Conservation (phyloP, 306 rosid species). For the Carpinus fangiana region DNA sequence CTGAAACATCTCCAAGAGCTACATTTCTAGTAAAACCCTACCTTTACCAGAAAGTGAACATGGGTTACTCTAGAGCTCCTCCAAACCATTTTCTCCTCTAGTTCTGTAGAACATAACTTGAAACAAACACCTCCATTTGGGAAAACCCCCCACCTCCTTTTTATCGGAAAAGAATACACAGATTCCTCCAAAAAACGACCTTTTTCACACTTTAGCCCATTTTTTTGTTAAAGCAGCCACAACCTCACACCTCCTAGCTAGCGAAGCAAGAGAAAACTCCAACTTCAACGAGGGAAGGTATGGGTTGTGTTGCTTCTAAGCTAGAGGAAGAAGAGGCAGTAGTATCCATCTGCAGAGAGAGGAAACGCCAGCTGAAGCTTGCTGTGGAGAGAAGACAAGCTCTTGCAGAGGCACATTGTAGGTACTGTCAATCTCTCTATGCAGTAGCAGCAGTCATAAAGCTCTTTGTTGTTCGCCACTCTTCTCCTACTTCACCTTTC, state of each 20-base stretch:
- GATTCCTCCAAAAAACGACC: constrained; percentile 39
- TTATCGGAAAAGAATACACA: constrained; percentile 45
- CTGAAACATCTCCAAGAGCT: constrained; percentile 20
- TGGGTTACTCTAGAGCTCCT: constrained; percentile 33
- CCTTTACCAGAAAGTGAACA: constrained; percentile 27
- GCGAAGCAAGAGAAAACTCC: constrained; percentile 18
- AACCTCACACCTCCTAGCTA: constrained; percentile 3
- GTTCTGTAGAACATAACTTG: constrained; percentile 38
- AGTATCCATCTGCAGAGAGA: constrained; percentile 79
- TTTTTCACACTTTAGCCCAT: constrained; percentile 37
- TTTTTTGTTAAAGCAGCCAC: constrained; percentile 26
- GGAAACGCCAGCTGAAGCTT: constrained; percentile 67
- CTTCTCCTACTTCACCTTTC: constrained; percentile 80
- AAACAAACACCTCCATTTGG: constrained; percentile 26
- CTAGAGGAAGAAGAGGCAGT: constrained; percentile 91
- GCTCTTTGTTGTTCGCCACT: constrained; percentile 83
- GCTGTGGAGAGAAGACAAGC: constrained; percentile 84
- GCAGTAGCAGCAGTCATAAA: constrained; percentile 80
- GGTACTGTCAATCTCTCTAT: constrained; percentile 65
- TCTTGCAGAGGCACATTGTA: constrained; percentile 91
- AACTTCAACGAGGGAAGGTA: constrained; percentile 36
- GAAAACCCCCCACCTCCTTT: constrained; percentile 45
- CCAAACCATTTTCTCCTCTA: constrained; percentile 31
- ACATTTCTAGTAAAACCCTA: constrained; percentile 26
- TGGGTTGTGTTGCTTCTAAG: constrained; percentile 95